phyloP scores from a whole-genome alignment of 2,329 filamentous ascomycete genomes.

The Ophiostoma populinum region DNA sequence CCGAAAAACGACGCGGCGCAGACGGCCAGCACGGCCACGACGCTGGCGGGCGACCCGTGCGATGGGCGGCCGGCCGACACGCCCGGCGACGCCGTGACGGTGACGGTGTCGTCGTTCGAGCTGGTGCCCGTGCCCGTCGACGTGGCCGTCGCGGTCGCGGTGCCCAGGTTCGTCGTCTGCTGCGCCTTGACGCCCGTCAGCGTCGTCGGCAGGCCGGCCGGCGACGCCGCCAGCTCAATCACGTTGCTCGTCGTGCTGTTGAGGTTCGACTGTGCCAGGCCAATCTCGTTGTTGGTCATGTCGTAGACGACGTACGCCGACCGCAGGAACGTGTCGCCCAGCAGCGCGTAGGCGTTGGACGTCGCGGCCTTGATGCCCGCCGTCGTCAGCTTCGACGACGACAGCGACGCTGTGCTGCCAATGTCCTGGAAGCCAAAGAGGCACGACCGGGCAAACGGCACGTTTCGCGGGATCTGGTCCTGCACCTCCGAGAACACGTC shows the following conservation, averaged over 20 bases:
- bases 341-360: constrained; percentile 15
- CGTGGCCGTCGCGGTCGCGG: neutral
- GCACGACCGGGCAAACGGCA: constrained; percentile 27
- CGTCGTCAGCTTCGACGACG: neutral
- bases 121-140: constrained; percentile 2
- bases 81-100: constrained; percentile 6
- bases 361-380: constrained; percentile 1
- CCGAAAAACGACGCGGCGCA: constrained; percentile 15
- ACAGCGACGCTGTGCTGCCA: constrained; percentile 9
- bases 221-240: constrained; percentile 25
- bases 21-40: constrained; percentile 11
- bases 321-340: constrained; percentile 30
- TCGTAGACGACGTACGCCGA: constrained; percentile 39
- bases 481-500: constrained; percentile 16
- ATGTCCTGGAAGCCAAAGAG: constrained; percentile 36
- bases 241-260: constrained; percentile 27
- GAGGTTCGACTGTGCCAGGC: constrained; percentile 34
- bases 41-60: constrained; percentile 5
- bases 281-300: constrained; percentile 30
- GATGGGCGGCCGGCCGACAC: constrained; percentile 8
- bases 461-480: constrained; percentile 14
- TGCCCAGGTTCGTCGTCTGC: constrained; percentile 10
- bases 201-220: constrained; percentile 22
- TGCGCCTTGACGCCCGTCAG: constrained; percentile 26
- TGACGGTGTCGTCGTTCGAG: constrained; percentile 7